Evolutionary conservation across 2,329 filamentous ascomycete genomes (phyloP).

Genomic region (Thielaviopsis punctulata): DNA sequence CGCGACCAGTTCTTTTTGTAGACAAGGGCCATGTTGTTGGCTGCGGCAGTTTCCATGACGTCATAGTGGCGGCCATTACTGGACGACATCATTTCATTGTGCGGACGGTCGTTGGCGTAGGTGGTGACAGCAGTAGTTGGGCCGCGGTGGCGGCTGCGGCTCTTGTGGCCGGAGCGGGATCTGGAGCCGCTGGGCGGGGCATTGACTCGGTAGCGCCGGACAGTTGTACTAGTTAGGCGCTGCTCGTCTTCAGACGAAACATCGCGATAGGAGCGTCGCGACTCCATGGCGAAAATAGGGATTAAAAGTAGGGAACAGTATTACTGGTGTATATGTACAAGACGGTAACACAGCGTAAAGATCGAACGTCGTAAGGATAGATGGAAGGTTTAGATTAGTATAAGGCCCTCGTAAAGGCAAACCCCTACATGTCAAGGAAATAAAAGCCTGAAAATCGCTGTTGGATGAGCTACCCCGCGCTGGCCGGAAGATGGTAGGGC

Average conservation of each 20-base stretch:
- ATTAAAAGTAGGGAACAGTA: background rate
- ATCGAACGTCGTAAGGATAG: background rate
- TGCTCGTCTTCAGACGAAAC: constrained; percentile 27
- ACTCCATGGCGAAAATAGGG: constrained; percentile 16
- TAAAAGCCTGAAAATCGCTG: background rate
- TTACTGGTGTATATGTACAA: background rate
- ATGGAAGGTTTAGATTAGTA: background rate
- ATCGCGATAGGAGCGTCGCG: constrained; percentile 19
- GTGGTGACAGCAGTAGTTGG: constrained; percentile 15
- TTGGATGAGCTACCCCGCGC: background rate
- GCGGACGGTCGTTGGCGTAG: constrained; percentile 15
- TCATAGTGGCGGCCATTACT: constrained; percentile 20
- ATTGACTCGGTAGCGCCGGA: constrained; percentile 35
- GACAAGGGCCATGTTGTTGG: constrained; percentile 15
- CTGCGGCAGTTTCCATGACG: constrained; percentile 17
- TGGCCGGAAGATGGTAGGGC: background rate
- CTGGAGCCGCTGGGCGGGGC: constrained; percentile 20
- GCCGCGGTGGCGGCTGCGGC: background rate
- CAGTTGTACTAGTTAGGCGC: constrained; percentile 27
- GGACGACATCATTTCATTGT: constrained; percentile 35
- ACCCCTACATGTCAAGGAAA: background rate
- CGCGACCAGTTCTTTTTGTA: constrained; percentile 20
- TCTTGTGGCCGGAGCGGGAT: constrained; percentile 12
- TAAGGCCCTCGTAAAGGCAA: background rate
- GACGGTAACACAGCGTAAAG: background rate